phyloP scores from a whole-genome alignment of 768 basidiomycete genomes.

The Boletus vinaceobasis region DNA sequence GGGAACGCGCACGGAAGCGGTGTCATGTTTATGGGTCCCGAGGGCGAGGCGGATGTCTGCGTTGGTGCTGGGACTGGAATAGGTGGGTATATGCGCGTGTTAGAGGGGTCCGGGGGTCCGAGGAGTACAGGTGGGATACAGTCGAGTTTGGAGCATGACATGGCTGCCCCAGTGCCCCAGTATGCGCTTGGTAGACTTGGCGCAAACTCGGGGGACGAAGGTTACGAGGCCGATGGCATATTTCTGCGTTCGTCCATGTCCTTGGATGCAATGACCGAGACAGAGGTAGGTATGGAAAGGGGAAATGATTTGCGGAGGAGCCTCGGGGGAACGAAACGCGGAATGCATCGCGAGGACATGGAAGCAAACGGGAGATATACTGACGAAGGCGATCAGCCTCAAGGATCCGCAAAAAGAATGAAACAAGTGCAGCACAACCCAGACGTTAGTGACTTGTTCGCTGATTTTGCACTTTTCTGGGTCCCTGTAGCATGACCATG shows the following conservation, averaged over 20 bases:
- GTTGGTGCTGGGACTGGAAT: not conserved
- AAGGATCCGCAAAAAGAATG: constrained; percentile 15
- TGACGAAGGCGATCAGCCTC: constrained; percentile 1
- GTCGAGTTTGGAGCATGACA: constrained; percentile 4
- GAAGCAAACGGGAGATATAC: constrained; percentile 5
- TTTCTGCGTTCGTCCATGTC: constrained; percentile 8
- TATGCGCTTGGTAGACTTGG: constrained; percentile 9
- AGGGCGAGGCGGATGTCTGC: not conserved
- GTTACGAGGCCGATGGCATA: not conserved
- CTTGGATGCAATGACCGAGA: constrained; percentile 8
- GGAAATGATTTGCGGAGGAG: not conserved
- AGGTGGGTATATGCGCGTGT: constrained; percentile 26
- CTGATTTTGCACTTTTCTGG: not conserved
- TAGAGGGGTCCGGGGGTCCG: constrained; percentile 4
- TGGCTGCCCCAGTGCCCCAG: constrained; percentile 18
- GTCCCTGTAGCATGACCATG: not conserved
- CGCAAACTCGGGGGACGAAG: not conserved
- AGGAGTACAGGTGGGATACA: not conserved
- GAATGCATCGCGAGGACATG: constrained; percentile 11
- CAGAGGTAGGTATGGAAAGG: constrained; percentile 6
- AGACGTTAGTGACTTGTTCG: constrained; percentile 15
- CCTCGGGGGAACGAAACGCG: constrained; percentile 13
- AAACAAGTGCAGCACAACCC: constrained; percentile 11
- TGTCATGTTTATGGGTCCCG: constrained; percentile 1
- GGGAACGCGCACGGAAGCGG: not conserved